A percentile compares a stretch with the other conserved stretches of the same genome.
Conservation (phyloP, 2,329 filamentous ascomycete species). For the Microdochium nivale region DNA sequence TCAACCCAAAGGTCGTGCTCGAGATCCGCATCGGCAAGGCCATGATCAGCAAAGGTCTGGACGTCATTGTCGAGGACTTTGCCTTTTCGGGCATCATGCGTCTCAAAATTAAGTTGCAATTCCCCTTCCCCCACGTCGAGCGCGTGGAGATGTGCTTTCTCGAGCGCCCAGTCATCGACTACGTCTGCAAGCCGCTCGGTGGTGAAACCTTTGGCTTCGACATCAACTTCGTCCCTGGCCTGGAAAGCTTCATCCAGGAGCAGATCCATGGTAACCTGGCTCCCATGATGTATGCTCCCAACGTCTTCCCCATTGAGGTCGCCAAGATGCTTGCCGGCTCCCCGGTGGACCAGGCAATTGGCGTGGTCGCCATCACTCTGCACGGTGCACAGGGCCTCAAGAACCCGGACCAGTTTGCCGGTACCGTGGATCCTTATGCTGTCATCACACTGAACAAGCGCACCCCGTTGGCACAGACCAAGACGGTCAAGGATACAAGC, state of each 20-base stretch:
- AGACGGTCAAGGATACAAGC: slow-evolving; percentile 73
- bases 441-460: slow-evolving; percentile 79
- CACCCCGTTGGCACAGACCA: slow-evolving; percentile 75
- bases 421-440: slow-evolving; percentile 85
- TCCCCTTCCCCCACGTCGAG: slow-evolving; percentile 92
- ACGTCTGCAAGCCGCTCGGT: slow-evolving; percentile 94
- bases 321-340: slow-evolving; percentile 96
- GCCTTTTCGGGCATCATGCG: slow-evolving; percentile 93
- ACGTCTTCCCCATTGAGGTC: slow-evolving; percentile 96
- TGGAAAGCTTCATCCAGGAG: slow-evolving; percentile 89
- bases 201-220: slow-evolving; percentile 95
- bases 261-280: slow-evolving; percentile 90
- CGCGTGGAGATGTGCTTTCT: slow-evolving; percentile 93
- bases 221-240: slow-evolving; percentile 96
- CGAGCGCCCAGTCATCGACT: slow-evolving; percentile 82
- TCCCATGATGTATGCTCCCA: slow-evolving; percentile 97
- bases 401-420: slow-evolving; percentile 89
- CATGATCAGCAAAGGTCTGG: slow-evolving; percentile 91
- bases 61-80: slow-evolving; percentile 98
- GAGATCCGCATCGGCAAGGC: slow-evolving; percentile 94
- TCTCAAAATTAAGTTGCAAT: slow-evolving; percentile 93
- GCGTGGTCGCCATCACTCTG: slow-evolving; percentile 83
- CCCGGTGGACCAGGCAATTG: slow-evolving; percentile 90
- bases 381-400: slow-evolving; percentile 89
- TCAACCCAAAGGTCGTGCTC: slow-evolving; percentile 93